These are phyloP conservation scores for Cydonia oblonga DNA, from an alignment of 331 rosid genomes.

Conservation along the genomic window DNA sequence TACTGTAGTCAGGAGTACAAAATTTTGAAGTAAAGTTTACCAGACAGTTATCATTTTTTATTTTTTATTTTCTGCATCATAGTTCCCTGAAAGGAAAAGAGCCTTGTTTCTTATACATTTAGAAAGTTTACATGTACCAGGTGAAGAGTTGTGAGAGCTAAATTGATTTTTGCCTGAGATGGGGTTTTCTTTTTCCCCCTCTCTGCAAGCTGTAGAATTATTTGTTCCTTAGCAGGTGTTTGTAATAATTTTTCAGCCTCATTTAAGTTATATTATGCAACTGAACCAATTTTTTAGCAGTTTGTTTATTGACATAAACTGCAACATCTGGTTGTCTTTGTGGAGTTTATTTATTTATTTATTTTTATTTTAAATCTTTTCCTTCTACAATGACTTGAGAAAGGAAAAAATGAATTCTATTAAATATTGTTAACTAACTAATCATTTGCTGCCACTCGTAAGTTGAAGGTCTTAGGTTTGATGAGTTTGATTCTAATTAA, in stretches of 20 bases:
- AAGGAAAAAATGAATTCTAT: background rate
- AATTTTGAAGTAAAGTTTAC: conserved; percentile 37
- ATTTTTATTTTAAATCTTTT: too few species aligned
- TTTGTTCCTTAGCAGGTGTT: conserved; percentile 34
- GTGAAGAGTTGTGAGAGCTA: too few species aligned
- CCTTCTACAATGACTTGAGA: background rate
- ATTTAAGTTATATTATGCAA: conserved; percentile 32
- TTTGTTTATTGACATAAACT: background rate
- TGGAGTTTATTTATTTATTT: background rate
- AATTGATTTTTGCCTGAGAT: conserved; percentile 39
- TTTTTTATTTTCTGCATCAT: conserved; percentile 6
- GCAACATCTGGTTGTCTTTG: conserved; percentile 1
- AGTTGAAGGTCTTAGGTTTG: background rate
- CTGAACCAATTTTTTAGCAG: background rate
- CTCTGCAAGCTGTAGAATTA: conserved; percentile 39
- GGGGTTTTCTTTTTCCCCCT: conserved; percentile 30
- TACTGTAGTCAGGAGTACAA: conserved; percentile 52
- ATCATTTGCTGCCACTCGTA: background rate
- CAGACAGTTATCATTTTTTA: conserved; percentile 20
- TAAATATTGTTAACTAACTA: background rate
- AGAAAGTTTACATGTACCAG: conserved; percentile 24
- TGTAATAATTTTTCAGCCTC: conserved; percentile 49
- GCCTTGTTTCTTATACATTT: conserved; percentile 39
- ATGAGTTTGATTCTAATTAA: too few species aligned
- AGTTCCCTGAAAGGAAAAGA: conserved; percentile 34